Base-by-base conservation (phyloP, 2,329 filamentous ascomycete genomes). In the Penicillium sp. region DNA sequence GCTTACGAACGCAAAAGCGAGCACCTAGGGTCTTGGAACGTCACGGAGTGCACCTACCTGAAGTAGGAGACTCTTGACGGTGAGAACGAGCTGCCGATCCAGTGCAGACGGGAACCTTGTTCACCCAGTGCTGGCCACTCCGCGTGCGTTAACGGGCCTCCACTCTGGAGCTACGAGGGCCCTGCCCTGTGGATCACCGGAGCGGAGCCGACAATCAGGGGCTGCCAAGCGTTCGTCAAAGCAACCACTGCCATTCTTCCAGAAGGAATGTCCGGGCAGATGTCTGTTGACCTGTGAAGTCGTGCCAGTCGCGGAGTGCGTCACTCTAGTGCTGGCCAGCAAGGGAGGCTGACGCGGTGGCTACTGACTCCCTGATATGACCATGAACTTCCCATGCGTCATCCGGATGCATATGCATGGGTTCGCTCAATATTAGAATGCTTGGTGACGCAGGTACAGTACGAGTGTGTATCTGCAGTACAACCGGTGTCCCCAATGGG, bases 211-310 rank as follows among this genome's bases (percentile, higher is more conserved):
- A 38, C 34, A 39, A 21, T 21, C 36, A 39, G 36, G 36, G 36
- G 36, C 36, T 39, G 36, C 42, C 47, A 50, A 29, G 21, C 7
- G 42, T 50, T 38, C 45, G 26, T 16, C 42, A n/a, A 44, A 51
- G 54, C 54, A 59, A 59, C 57, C 49, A 36, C 44, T 13, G 48
- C 36, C 51, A 51, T 57, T 23, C 21, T 57, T 54, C 54, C 26
- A 42, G 56, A 59, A 59, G 49, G 42, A 54, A 57, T 59, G 52
- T 34, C 6, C 10, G n/a, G 42, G 16, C 18, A 48, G 49, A 51
- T 52, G 24, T 49, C 39, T 53, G 45, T 51, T 57, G 45, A 56
- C 45, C 36, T 49, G 57, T 44, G 42, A 21, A 21, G 18, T 21
- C 18, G 3, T n/a, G n/a, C n/a, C n/a, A n/a, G n/a, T n/a, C n/a